phyloP scores from a whole-genome alignment of 2,329 filamentous ascomycete species.

The Ilyonectria sp. region DNA sequence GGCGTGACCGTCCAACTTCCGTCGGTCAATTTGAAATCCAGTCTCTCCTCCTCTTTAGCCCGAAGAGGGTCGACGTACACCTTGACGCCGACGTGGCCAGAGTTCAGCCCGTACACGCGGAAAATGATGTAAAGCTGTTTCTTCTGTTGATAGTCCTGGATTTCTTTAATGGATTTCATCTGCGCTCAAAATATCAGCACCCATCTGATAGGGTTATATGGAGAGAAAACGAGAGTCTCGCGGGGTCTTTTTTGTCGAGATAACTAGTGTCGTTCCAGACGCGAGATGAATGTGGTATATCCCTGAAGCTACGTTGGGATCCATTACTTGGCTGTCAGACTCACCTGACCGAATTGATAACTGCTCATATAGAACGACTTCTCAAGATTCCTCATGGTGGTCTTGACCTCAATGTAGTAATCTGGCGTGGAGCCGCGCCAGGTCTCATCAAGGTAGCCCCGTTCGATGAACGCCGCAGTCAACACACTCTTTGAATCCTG shows the following conservation, averaged over 20 bases:
- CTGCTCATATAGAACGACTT: not conserved
- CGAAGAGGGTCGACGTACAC: not conserved
- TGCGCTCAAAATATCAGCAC: not conserved
- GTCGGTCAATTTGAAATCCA: not conserved
- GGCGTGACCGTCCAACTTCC: not conserved
- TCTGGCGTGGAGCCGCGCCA: not conserved
- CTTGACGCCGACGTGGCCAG: not conserved
- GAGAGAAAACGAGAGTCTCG: too few relatives aligned
- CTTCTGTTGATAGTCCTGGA: not conserved
- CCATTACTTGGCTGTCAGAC: not conserved
- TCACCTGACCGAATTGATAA: not conserved
- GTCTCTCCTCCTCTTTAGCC: not conserved
- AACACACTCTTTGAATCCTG: not conserved
- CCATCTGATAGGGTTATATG: not conserved
- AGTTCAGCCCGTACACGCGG: not conserved
- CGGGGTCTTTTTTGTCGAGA: too few relatives aligned
- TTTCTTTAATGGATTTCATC: not conserved
- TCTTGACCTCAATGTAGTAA: constrained; percentile 1
- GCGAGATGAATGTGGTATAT: not conserved
- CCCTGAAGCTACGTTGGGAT: too few relatives aligned
- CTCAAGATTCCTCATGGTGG: not conserved
- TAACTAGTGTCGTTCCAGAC: not conserved
- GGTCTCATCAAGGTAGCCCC: not conserved
- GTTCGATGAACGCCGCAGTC: not conserved
- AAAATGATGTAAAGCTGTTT: not conserved